Evolutionary conservation across 2,329 filamentous ascomycete species (phyloP).

Genomic region (Pestalotiopsis fici): DNA sequence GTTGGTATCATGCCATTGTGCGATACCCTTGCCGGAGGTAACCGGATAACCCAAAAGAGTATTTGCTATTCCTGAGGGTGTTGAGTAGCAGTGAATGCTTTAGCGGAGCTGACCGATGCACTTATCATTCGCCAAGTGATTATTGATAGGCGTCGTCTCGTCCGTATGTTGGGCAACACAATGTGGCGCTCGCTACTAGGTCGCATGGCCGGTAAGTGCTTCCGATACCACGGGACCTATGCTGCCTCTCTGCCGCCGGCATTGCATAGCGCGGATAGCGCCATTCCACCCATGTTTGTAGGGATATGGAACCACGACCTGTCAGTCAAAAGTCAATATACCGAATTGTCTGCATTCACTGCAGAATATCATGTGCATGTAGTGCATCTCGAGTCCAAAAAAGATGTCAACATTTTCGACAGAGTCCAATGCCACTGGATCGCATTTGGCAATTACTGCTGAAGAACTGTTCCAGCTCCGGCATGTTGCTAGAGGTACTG

Average conservation of each 20-base stretch:
- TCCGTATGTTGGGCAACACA: neutral
- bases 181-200: neutral
- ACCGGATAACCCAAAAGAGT: neutral
- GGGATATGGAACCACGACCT: neutral
- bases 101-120: neutral
- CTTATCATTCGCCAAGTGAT: neutral
- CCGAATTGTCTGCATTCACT: neutral
- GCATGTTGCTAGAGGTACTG: conserved; percentile 10
- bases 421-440: conserved; percentile 14
- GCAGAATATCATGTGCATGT: neutral
- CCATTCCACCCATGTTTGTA: conserved; percentile 1
- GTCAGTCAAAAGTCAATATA: neutral
- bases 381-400: neutral
- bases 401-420: neutral
- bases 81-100: neutral
- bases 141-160: neutral
- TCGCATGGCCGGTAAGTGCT: neutral
- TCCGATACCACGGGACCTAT: neutral
- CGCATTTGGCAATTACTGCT: conserved; percentile 18
- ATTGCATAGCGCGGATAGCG: neutral
- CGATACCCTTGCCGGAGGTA: neutral
- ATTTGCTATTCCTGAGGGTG: neutral
- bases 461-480: conserved; percentile 20
- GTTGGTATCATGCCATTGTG: neutral
- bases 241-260: neutral